A percentile compares a stretch with the other conserved stretches of the same genome.
Evolutionary conservation across 177 flowering plant genomes (phyloP).

Genomic region (Vitis hybrid): DNA sequence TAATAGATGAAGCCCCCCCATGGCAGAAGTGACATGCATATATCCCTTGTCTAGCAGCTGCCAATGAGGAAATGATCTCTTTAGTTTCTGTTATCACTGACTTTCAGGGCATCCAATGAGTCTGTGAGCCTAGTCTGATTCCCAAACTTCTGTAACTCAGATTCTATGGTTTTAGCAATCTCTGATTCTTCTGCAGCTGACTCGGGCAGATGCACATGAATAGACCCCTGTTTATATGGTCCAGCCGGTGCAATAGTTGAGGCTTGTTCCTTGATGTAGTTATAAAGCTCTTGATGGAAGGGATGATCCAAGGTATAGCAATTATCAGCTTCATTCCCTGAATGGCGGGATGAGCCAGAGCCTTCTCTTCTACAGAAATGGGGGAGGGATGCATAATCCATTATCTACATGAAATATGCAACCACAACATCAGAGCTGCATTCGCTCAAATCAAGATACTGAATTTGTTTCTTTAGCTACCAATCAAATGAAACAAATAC

Average conservation of each 20-base stretch:
- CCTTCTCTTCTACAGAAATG: conserved; percentile 75
- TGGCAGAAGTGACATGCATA: background rate
- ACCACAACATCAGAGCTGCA: conserved; percentile 1
- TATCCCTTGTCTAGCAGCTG: conserved; percentile 1
- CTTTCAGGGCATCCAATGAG: conserved; percentile 31
- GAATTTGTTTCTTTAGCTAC: too few relatives aligned
- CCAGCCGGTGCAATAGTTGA: conserved; percentile 15
- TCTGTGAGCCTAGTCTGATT: conserved; percentile 36
- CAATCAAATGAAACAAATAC: too few relatives aligned
- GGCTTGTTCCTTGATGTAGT: conserved; percentile 64
- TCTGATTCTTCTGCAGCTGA: conserved; percentile 46
- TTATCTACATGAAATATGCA: conserved; percentile 44
- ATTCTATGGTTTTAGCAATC: conserved; percentile 64
- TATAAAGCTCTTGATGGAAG: conserved; percentile 76
- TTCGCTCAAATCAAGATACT: too few relatives aligned
- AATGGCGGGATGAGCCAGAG: conserved; percentile 65
- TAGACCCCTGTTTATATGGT: conserved; percentile 65
- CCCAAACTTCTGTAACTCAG: conserved; percentile 58
- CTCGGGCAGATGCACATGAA: conserved; percentile 72
- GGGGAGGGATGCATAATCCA: conserved; percentile 75
- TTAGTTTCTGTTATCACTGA: conserved; percentile 22
- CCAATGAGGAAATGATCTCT: background rate
- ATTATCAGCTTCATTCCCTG: conserved; percentile 25
- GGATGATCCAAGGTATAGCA: conserved; percentile 75
- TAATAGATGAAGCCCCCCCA: background rate